These are phyloP conservation scores for Pochonia chlamydosporia DNA, from an alignment of 2,329 filamentous ascomycete species.

Conservation along the genomic window DNA sequence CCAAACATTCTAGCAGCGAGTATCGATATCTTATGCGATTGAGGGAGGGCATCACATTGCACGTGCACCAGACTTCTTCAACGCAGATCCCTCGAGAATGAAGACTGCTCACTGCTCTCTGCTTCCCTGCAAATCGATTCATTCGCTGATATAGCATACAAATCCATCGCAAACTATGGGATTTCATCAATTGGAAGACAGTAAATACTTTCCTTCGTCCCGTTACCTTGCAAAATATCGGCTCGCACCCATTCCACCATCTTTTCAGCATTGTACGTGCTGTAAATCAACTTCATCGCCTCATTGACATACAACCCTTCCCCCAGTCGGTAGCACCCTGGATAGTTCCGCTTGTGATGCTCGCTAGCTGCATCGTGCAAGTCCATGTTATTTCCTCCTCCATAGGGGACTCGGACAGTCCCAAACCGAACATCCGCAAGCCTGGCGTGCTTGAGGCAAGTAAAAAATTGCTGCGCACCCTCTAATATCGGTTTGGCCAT, in stretches of 20 bases:
- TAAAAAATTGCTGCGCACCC: neutral
- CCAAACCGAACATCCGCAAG: constrained; percentile 6
- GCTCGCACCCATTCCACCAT: neutral
- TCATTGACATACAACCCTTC: constrained; percentile 3
- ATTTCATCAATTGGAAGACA: too few species aligned
- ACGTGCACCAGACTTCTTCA: too few species aligned
- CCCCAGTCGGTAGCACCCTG: neutral
- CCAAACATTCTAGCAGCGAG: too few species aligned
- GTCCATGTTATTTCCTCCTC: neutral
- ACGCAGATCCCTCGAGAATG: too few species aligned
- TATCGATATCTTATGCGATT: too few species aligned
- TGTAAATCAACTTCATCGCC: constrained; percentile 2
- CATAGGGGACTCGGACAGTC: constrained; percentile 3
- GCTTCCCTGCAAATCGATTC: too few species aligned
- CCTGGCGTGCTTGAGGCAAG: neutral
- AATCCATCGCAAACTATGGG: too few species aligned
- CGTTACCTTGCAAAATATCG: too few species aligned
- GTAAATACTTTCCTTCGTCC: too few species aligned
- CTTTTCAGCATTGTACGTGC: neutral
- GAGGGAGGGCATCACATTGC: too few species aligned
- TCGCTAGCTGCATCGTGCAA: constrained; percentile 2
- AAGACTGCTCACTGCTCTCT: too few species aligned
- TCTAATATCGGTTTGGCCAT: neutral
- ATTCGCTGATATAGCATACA: too few species aligned
- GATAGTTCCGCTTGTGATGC: neutral